A percentile compares a stretch with the other conserved stretches of the same genome.
phyloP scores from a whole-genome alignment of 768 basidiomycete species.

The Trametes gibbosa region DNA sequence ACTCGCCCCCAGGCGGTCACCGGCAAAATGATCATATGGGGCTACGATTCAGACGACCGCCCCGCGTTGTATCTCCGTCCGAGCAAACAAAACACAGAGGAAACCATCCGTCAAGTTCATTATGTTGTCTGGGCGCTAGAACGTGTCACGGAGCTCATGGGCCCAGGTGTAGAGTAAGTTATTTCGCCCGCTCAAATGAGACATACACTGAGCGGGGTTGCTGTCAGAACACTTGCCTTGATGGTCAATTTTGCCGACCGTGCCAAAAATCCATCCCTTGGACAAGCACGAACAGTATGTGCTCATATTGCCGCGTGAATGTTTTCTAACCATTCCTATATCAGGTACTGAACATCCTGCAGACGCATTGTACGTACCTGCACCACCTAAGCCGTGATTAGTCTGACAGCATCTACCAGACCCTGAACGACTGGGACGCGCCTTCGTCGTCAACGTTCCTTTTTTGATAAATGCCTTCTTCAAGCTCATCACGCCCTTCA shows the following conservation, averaged over 20 bases:
- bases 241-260: constrained; percentile 79
- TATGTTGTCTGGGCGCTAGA: constrained; percentile 78
- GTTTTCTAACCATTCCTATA: too few species aligned
- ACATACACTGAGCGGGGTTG: background rate
- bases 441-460: constrained; percentile 79
- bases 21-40: constrained; percentile 78
- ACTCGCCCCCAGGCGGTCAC: constrained; percentile 57
- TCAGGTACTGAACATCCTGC: constrained; percentile 60
- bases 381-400: background rate
- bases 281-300: constrained; percentile 37
- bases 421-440: constrained; percentile 77
- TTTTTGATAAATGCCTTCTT: constrained; percentile 73
- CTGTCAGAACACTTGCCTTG: constrained; percentile 56
- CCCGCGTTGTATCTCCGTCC: constrained; percentile 70
- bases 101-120: constrained; percentile 64
- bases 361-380: constrained; percentile 52
- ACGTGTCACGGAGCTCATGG: constrained; percentile 72
- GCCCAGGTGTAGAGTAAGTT: constrained; percentile 75
- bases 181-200: background rate
- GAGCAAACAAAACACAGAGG: constrained; percentile 76
- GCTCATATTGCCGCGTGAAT: too few species aligned
- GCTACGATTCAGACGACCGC: constrained; percentile 64
- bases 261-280: constrained; percentile 53
- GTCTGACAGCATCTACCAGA: constrained; percentile 33
- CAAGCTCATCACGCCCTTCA: constrained; percentile 75